Evolutionary conservation across 129 eudicot species (phyloP), one percentile per base, ranked within the genome.

Genomic region (Calendula officinalis): DNA sequence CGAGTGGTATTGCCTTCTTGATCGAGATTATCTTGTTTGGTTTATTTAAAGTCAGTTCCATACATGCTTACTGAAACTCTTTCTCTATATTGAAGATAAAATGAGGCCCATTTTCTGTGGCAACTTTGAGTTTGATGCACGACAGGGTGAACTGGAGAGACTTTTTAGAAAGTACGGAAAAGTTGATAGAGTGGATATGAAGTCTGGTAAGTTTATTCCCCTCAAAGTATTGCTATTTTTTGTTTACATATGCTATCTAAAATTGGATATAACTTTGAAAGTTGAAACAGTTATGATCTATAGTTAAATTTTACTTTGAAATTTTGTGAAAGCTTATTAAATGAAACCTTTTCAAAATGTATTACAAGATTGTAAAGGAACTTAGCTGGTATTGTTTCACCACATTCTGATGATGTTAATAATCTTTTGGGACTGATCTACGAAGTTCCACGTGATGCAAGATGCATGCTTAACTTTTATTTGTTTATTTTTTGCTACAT

Each of bases 101-200:
- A 88, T 88, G 96, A 80, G 76, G 89, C 80, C 97, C 11, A 80
- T 90, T 56, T 90, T 90, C 66, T 90, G 97, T 50, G 97, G 95
- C 7, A 90, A 90, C 70, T 76, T 90, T 39, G 95, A 84, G 58
- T 90, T 56, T 68, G 97, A 90, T 37, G 91, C 97, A 37, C 76
- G 95, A 5, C 84, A 87, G 40, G 79, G 91, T 61, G 97, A 90
- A 13, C 78, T 90, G 75, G 97, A 90, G 66, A 72, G 97, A 13
- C 95, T 90, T 13, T 90, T 90, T 74, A 70, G 80, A 65, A 87
- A 77, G 69, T 86, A 90, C 64, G 97, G 97, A 48, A 86, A 77
- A 57, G 97, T 90, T 69, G 91, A 86, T 50, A 68, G 97, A 65
- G 95, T 90, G 36, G 97, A 90, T 65, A 77, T 90, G 91, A 90